Evolutionary conservation across 2,329 filamentous ascomycete species (phyloP).

Genomic region (Fusarium floridanum): DNA sequence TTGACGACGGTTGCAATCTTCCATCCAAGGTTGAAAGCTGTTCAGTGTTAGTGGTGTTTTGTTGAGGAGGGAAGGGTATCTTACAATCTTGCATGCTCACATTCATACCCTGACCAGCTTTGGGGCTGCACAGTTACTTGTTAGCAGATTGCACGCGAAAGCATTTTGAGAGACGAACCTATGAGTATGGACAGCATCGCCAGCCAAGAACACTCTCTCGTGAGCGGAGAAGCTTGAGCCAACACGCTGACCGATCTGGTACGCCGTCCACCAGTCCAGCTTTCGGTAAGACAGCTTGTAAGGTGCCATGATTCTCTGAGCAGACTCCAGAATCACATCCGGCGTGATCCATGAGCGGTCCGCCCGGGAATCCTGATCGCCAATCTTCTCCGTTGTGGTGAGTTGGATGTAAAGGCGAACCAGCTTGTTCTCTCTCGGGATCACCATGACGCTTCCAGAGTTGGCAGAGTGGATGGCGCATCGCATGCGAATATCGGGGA

Average conservation of each 20-base stretch:
- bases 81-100: slow-evolving; percentile 73
- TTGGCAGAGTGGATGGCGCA: slow-evolving; percentile 44
- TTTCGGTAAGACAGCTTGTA: slow-evolving; percentile 59
- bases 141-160: not conserved
- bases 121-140: slow-evolving; percentile 55
- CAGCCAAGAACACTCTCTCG: slow-evolving; percentile 75
- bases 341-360: slow-evolving; percentile 25
- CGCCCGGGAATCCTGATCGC: slow-evolving; percentile 2
- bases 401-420: slow-evolving; percentile 43
- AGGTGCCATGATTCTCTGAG: slow-evolving; percentile 65
- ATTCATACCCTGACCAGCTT: slow-evolving; percentile 80
- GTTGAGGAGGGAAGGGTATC: not conserved
- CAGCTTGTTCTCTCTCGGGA: slow-evolving; percentile 44
- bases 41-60: not conserved
- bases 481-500: slow-evolving; percentile 47
- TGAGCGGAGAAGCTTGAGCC: slow-evolving; percentile 56
- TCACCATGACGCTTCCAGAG: slow-evolving; percentile 44
- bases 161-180: not conserved
- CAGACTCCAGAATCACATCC: slow-evolving; percentile 63
- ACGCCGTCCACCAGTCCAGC: slow-evolving; percentile 46
- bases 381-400: slow-evolving; percentile 16
- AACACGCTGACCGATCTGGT: slow-evolving; percentile 74
- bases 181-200: slow-evolving; percentile 69
- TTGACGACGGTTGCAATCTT: slow-evolving; percentile 63
- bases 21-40: slow-evolving; percentile 64